Evolutionary conservation across 2,329 filamentous ascomycete species (phyloP).

Genomic region (Ophiostoma triangulosporum): DNA sequence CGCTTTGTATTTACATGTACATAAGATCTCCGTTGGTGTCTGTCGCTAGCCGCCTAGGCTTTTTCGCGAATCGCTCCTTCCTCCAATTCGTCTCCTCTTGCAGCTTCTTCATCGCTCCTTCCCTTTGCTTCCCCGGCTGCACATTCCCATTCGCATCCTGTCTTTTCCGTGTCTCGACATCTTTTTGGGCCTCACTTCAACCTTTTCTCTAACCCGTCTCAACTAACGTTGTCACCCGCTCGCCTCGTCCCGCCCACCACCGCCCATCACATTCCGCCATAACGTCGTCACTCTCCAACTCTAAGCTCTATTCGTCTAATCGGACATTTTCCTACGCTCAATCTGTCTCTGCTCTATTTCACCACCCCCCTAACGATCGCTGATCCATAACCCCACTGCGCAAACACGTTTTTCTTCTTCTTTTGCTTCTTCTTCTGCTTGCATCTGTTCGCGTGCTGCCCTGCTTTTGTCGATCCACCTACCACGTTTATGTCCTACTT

Average conservation of each 20-base stretch:
- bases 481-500: slow-evolving; percentile 10
- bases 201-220: not conserved
- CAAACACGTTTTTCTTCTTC: slow-evolving; percentile 7
- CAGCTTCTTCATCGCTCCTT: not conserved
- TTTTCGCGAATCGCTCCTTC: not conserved
- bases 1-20: too few relatives aligned
- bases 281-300: not conserved
- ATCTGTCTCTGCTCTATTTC: not conserved
- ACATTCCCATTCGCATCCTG: not conserved
- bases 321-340: slow-evolving; percentile 5
- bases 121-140: not conserved
- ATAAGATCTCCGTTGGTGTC: too few relatives aligned
- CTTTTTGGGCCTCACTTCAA: not conserved
- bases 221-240: too few relatives aligned
- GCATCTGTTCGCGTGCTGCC: slow-evolving; percentile 4
- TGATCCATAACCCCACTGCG: slow-evolving; percentile 4
- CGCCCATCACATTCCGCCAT: too few relatives aligned
- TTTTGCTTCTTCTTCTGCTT: not conserved
- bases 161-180: not conserved
- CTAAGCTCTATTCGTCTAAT: slow-evolving; percentile 1
- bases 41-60: not conserved
- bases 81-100: not conserved
- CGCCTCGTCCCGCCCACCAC: not conserved
- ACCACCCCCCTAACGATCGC: slow-evolving; percentile 6
- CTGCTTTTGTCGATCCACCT: slow-evolving; percentile 9